Conservation (phyloP, 2,329 filamentous ascomycete genomes). For the Elsinoe australis region DNA sequence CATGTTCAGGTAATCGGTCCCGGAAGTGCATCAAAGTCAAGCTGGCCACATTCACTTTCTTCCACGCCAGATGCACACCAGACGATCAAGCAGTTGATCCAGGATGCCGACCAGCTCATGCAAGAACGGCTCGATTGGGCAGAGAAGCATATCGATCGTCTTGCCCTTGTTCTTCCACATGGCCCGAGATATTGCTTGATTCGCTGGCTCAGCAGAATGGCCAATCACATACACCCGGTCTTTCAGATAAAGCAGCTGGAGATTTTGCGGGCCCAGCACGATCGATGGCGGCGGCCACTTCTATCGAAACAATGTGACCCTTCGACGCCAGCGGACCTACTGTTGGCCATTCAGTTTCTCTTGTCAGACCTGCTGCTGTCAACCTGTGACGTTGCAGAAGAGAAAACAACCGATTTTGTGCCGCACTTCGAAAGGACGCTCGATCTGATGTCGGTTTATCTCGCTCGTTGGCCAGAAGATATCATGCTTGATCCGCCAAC, state of each 20-base stretch:
- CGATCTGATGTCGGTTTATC: conserved; percentile 4
- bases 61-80: background rate
- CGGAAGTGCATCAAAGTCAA: background rate
- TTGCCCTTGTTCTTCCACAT: background rate
- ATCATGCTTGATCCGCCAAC: conserved; percentile 5
- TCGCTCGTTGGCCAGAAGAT: conserved; percentile 3
- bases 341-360: background rate
- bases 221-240: background rate
- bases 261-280: background rate
- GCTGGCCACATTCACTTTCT: conserved; percentile 3
- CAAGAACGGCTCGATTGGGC: conserved; percentile 4
- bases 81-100: background rate
- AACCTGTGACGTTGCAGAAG: background rate
- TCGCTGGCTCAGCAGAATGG: conserved; percentile 6
- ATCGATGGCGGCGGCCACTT: background rate
- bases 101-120: conserved; percentile 2
- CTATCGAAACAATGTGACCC: background rate
- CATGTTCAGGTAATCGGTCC: background rate
- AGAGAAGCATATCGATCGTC: conserved; percentile 1
- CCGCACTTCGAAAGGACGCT: conserved; percentile 6
- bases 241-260: background rate
- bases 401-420: background rate
- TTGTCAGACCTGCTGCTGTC: conserved; percentile 3
- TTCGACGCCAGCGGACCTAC: background rate
- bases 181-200: background rate